Evolutionary conservation across 2,329 filamentous ascomycete genomes (phyloP).

Genomic region (Ophiostoma tasmaniense): DNA sequence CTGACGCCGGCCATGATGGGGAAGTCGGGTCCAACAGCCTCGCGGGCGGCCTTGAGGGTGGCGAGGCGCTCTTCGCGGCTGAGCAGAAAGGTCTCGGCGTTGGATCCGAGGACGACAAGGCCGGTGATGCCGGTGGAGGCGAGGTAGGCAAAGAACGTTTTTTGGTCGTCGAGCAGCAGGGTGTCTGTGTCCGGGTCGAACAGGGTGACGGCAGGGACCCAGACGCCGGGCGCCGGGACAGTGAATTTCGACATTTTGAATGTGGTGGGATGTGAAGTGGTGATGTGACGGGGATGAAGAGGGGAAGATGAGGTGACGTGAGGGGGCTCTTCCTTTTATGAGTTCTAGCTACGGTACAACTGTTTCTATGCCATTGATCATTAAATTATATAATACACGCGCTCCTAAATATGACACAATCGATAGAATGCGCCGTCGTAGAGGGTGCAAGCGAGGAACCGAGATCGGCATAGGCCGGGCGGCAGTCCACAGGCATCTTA

Average conservation of each 20-base stretch:
- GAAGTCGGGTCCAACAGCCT: slow-evolving; percentile 42
- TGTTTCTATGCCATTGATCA: not conserved
- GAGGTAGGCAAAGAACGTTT: slow-evolving; percentile 27
- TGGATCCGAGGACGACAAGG: slow-evolving; percentile 29
- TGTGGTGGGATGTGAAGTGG: not conserved
- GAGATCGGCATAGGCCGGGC: slow-evolving; percentile 3
- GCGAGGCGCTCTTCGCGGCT: slow-evolving; percentile 28
- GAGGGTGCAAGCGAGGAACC: not conserved
- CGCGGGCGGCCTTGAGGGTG: slow-evolving; percentile 48
- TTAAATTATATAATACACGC: not conserved
- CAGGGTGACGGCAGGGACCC: slow-evolving; percentile 29
- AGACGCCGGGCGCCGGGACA: slow-evolving; percentile 27
- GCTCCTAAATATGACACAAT: not conserved
- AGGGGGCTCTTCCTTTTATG: not conserved
- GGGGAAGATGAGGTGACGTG: not conserved
- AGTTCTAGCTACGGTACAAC: not conserved
- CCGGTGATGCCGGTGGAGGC: slow-evolving; percentile 25
- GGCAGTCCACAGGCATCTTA: not conserved
- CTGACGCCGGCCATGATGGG: slow-evolving; percentile 57
- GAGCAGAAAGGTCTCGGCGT: slow-evolving; percentile 29
- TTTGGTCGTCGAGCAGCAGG: slow-evolving; percentile 26
- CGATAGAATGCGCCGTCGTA: not conserved
- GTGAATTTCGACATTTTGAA: not conserved
- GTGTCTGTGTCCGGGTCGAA: slow-evolving; percentile 27
- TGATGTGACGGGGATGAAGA: not conserved